Conservation (phyloP, 306 rosid genomes). For the Cercis canadensis region DNA sequence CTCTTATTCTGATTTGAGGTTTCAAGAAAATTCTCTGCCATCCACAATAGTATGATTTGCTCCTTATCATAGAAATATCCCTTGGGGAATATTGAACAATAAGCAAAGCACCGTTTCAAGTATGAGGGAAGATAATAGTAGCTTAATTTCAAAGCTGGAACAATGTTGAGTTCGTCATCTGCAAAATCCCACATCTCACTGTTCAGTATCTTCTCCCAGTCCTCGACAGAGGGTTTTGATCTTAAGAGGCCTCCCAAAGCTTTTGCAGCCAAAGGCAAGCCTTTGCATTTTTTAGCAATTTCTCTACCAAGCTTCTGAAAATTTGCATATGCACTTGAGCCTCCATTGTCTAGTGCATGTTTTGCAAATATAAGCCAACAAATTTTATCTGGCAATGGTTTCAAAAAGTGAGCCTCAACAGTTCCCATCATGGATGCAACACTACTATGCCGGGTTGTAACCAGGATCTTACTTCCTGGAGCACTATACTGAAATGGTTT, state of each 20-base stretch:
- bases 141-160: conserved; percentile 35
- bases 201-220: conserved; percentile 20
- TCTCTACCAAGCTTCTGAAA: conserved; percentile 29
- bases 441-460: conserved; percentile 35
- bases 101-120: conserved; percentile 45
- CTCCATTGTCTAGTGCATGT: conserved; percentile 24
- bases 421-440: conserved; percentile 19
- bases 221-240: not conserved
- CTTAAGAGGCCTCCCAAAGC: conserved; percentile 32
- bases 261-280: conserved; percentile 42
- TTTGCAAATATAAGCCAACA: conserved; percentile 33
- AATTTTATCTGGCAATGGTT: conserved; percentile 14
- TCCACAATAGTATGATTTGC: conserved; percentile 28
- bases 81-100: conserved; percentile 42
- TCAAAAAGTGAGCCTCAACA: conserved; percentile 10
- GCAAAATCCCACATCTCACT: conserved; percentile 19
- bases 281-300: conserved; percentile 34
- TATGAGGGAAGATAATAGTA: conserved; percentile 35
- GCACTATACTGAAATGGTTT: conserved; percentile 32
- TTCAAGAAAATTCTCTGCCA: conserved; percentile 38
- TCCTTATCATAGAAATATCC: conserved; percentile 5
- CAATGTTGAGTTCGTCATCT: conserved; percentile 6
- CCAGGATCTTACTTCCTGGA: conserved; percentile 36
- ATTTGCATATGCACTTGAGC: not conserved
- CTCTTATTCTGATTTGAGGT: conserved; percentile 13